These are phyloP conservation scores for Cordyceps militaris DNA, from an alignment of 2,329 filamentous ascomycete genomes.

Conservation along the genomic window DNA sequence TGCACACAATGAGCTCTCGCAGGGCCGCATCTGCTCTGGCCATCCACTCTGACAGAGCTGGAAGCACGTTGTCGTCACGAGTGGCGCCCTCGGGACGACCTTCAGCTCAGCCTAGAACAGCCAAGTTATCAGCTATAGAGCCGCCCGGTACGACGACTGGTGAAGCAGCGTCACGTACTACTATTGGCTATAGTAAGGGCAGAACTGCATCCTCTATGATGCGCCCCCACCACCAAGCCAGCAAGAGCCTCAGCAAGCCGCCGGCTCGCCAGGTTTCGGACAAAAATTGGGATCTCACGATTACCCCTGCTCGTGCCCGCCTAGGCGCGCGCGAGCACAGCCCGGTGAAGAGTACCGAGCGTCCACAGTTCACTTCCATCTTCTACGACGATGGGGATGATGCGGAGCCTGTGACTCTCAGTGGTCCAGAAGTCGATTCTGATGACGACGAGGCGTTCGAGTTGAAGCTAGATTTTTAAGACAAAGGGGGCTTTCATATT, in stretches of 20 bases:
- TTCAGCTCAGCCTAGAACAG: constrained; percentile 14
- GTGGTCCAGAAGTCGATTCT: constrained; percentile 12
- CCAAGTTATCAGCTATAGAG: constrained; percentile 19
- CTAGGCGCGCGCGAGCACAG: constrained; percentile 17
- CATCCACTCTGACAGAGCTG: constrained; percentile 17
- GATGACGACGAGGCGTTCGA: constrained; percentile 51
- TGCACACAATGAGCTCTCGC: constrained; percentile 34
- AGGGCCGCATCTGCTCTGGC: constrained; percentile 47
- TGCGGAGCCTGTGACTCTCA: constrained; percentile 24
- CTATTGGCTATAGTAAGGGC: constrained; percentile 79
- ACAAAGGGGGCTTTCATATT: constrained; percentile 10
- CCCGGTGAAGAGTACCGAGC: constrained; percentile 23
- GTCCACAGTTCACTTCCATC: constrained; percentile 50
- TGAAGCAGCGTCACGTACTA: constrained; percentile 66
- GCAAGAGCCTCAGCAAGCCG: constrained; percentile 5
- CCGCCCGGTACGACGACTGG: constrained; percentile 51
- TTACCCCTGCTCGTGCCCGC: constrained; percentile 37
- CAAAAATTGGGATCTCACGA: constrained; percentile 30
- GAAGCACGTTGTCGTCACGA: constrained; percentile 10
- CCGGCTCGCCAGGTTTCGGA: constrained; percentile 12
- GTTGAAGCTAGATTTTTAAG: constrained; percentile 37
- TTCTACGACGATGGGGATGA: constrained; percentile 45
- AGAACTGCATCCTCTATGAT: constrained; percentile 47
- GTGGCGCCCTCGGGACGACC: background rate
- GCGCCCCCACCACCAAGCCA: constrained; percentile 21